These are phyloP conservation scores for Paramyrothecium roridum DNA, from an alignment of 2,329 filamentous ascomycete species.

Conservation along the genomic window DNA sequence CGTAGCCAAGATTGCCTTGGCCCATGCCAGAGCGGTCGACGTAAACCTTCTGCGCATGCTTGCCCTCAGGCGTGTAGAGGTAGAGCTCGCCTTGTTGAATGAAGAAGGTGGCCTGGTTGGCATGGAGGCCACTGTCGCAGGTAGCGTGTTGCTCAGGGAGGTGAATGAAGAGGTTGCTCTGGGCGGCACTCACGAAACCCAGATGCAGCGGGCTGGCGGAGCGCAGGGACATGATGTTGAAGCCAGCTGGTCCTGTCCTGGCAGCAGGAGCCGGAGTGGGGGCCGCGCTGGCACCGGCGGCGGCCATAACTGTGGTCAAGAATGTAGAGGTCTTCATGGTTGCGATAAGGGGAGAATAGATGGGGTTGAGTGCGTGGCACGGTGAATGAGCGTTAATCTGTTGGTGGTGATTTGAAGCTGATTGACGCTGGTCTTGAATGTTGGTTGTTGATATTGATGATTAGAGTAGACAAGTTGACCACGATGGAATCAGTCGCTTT, in stretches of 20 bases:
- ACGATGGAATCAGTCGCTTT: not conserved
- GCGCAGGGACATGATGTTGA: slow-evolving; percentile 47
- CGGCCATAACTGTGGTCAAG: slow-evolving; percentile 20
- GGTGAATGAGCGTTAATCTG: not conserved
- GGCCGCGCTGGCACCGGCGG: slow-evolving; percentile 17
- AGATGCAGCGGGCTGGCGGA: slow-evolving; percentile 48
- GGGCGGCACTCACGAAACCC: slow-evolving; percentile 38
- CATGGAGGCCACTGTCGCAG: slow-evolving; percentile 38
- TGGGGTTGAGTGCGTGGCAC: not conserved
- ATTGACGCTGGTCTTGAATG: too few relatives aligned
- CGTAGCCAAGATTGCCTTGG: slow-evolving; percentile 52
- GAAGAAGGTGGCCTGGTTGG: slow-evolving; percentile 45
- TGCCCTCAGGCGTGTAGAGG: slow-evolving; percentile 36
- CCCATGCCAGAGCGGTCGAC: slow-evolving; percentile 59
- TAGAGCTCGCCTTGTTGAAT: slow-evolving; percentile 42
- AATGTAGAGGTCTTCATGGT: slow-evolving; percentile 24
- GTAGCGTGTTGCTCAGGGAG: slow-evolving; percentile 41
- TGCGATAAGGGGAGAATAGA: not conserved
- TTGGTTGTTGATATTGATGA: too few relatives aligned
- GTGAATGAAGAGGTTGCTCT: slow-evolving; percentile 40
- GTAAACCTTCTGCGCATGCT: slow-evolving; percentile 42
- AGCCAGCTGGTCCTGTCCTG: slow-evolving; percentile 24
- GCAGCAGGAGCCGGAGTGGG: slow-evolving; percentile 2
- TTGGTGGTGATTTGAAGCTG: not conserved
- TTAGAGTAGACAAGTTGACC: too few relatives aligned